Conservation (phyloP, 2,329 filamentous ascomycete genomes). For the Penicillium sp. region DNA sequence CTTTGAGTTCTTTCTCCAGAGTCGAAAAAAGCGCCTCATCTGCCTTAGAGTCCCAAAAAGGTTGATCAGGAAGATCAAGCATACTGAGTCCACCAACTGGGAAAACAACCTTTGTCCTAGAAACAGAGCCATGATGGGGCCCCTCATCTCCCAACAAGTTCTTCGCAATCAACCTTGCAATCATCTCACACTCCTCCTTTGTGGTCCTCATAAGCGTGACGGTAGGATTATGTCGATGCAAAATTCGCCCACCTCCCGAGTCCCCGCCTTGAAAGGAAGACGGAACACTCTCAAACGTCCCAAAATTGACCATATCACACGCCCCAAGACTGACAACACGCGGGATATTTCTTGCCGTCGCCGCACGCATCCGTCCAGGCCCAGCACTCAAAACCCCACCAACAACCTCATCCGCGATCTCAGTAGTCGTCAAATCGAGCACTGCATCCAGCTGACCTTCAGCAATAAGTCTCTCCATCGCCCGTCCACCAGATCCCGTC, state of each 20-base stretch:
- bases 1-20: constrained; percentile 52
- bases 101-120: constrained; percentile 51
- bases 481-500: constrained; percentile 66
- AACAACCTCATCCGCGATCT: constrained; percentile 64
- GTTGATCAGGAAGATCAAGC: constrained; percentile 54
- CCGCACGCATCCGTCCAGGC: constrained; percentile 57
- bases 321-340: constrained; percentile 57
- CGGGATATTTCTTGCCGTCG: constrained; percentile 59
- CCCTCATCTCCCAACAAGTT: constrained; percentile 49
- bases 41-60: constrained; percentile 55
- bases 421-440: constrained; percentile 71
- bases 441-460: constrained; percentile 64
- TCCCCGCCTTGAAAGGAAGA: background rate
- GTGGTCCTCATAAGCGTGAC: constrained; percentile 68
- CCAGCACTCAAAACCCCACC: constrained; percentile 66
- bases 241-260: constrained; percentile 38
- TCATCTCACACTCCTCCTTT: constrained; percentile 54
- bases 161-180: constrained; percentile 58
- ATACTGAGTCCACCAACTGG: constrained; percentile 63
- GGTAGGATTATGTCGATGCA: constrained; percentile 66
- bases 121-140: constrained; percentile 41
- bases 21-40: constrained; percentile 51
- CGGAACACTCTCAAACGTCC: constrained; percentile 57
- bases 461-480: constrained; percentile 66
- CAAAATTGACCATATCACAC: constrained; percentile 66